Conservation (phyloP, 2,329 filamentous ascomycete genomes). For the Colletotrichum eleusines region DNA sequence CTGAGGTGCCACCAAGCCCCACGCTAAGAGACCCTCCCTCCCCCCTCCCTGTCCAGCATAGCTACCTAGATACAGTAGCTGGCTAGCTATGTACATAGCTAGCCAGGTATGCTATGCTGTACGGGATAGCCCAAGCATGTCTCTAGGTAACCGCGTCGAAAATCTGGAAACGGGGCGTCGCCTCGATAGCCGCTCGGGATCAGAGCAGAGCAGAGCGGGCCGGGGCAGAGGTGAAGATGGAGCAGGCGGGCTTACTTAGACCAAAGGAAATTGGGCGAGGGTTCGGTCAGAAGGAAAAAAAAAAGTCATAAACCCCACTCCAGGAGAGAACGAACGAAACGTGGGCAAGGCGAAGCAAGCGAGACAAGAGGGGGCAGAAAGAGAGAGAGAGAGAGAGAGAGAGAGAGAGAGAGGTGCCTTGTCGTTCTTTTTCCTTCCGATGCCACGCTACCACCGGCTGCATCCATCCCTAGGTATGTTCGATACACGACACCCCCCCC, state of each 20-base stretch:
- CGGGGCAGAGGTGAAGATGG: neutral
- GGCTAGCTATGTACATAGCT: too few relatives aligned
- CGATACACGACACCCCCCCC: too few relatives aligned
- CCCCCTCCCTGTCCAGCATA: conserved; percentile 25
- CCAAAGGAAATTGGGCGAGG: too few relatives aligned
- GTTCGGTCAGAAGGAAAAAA: neutral
- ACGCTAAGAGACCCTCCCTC: conserved; percentile 22
- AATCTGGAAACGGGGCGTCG: conserved; percentile 17
- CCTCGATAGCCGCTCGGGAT: conserved; percentile 14
- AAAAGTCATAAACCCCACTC: neutral
- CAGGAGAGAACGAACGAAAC: neutral
- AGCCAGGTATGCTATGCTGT: neutral
- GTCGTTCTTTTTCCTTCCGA: conserved; percentile 17
- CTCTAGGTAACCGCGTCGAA: conserved; percentile 20
- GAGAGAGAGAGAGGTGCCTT: neutral
- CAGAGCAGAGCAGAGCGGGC: conserved; percentile 8
- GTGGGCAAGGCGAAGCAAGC: conserved; percentile 2
- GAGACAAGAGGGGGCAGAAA: neutral
- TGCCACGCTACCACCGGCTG: conserved; percentile 8
- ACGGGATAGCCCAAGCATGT: conserved; percentile 28
- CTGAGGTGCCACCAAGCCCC: conserved; percentile 17
- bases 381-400: too few relatives aligned
- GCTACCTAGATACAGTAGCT: too few relatives aligned
- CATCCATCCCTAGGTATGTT: neutral
- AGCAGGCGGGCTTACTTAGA: conserved; percentile 1